Percentiles rank a stretch among this genome's conserved stretches.
phyloP scores from a whole-genome alignment of 1,284 basidiomycete species.

The Cutaneotrichosporon cyanovorans region DNA sequence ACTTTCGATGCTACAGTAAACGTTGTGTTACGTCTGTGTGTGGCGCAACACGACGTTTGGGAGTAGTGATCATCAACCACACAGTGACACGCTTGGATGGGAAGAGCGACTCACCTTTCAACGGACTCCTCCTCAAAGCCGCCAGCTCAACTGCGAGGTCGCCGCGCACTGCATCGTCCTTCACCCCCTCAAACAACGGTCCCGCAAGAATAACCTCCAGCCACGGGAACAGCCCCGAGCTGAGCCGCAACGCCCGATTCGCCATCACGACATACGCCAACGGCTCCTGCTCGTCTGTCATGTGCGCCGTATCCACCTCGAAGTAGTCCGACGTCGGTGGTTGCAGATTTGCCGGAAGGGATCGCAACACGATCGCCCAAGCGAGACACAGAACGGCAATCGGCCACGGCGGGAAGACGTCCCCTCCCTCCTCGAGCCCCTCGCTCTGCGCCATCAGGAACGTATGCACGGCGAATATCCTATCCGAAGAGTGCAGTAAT shows the following conservation, averaged over 20 bases:
- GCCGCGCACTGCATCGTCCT: slow-evolving; percentile 14
- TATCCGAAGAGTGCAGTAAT: slow-evolving; percentile 24
- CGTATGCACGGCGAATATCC: slow-evolving; percentile 27
- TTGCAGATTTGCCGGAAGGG: slow-evolving; percentile 20
- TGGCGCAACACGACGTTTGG: too few species aligned
- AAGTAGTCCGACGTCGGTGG: slow-evolving; percentile 20
- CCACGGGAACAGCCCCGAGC: slow-evolving; percentile 36
- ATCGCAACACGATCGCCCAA: slow-evolving; percentile 37
- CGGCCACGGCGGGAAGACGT: slow-evolving; percentile 23
- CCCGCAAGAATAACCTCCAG: slow-evolving; percentile 31
- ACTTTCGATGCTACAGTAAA: neutral
- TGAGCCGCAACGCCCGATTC: slow-evolving; percentile 23
- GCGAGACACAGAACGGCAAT: slow-evolving; percentile 38
- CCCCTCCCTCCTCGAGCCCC: slow-evolving; percentile 17
- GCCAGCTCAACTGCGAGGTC: slow-evolving; percentile 16
- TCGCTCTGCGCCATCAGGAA: slow-evolving; percentile 30
- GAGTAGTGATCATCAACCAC: too few species aligned
- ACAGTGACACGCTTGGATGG: too few species aligned
- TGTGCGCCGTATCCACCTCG: slow-evolving; percentile 15
- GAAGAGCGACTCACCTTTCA: slow-evolving; percentile 35
- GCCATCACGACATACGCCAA: slow-evolving; percentile 26
- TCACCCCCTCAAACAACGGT: slow-evolving; percentile 23
- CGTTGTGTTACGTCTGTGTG: neutral
- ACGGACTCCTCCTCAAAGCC: slow-evolving; percentile 24
- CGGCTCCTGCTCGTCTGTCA: slow-evolving; percentile 12